Base-by-base conservation (phyloP, 805 yeast species). In the Yamadazyma phyllophila region DNA sequence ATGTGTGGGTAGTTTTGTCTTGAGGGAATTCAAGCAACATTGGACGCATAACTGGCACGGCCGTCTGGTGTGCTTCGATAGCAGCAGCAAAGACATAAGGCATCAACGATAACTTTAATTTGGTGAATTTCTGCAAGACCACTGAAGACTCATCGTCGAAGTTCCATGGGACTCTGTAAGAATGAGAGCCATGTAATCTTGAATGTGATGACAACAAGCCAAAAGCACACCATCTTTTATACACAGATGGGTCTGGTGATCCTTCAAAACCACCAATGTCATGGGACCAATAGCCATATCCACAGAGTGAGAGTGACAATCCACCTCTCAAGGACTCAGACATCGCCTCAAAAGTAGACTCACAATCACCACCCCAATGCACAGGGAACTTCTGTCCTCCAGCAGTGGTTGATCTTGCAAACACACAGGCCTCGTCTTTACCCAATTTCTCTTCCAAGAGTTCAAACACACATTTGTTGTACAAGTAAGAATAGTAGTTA, bases 281-380 rank as follows among this genome's bases (percentile, higher is more conserved):
- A 45, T 67, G 72, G 16, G 66, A 59, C 72, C 72, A 67, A 49
- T 55, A 67, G 7, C 69, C 70, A 49, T 63, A 67, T 4, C 71
- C 72, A 37, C 60, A 49, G 6, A 62, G 52, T 9, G 65, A 51
- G 14, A 66, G 49, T 12, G 62, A 57, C 34, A 67, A 56, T 8
- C 71, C 71, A 31, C 71, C 71, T 33, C 72, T 52, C 35, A 67
- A 59, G 9, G 64, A 45, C 48, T 67, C 71, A 7, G 69, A 59
- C 72, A 67, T 66, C 5, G 71, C 72, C 48, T 62, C 69, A 48
- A 61, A 67, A 0, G 69, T 55, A 1, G 67, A 62, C 44, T 60
- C 61, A 47, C 69, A 65, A 49, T 67, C 72, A n/a, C 72, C 72
- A 8, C 69, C 71, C 72, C 72, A 67, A 47, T 67, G 71, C 12